phyloP scores from a whole-genome alignment of 768 basidiomycete genomes.

The Pleurotus cornucopiae region DNA sequence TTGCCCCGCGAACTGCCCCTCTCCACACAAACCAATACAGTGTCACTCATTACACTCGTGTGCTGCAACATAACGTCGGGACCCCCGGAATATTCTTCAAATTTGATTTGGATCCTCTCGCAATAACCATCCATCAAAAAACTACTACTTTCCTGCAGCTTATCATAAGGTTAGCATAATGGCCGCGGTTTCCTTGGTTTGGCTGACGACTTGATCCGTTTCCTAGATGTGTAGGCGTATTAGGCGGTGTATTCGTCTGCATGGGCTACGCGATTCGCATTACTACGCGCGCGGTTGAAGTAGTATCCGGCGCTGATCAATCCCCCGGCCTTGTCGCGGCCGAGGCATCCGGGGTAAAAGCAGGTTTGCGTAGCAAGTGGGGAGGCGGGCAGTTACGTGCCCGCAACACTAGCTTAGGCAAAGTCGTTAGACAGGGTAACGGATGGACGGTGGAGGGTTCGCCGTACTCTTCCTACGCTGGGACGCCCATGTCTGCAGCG shows the following conservation, averaged over 20 bases:
- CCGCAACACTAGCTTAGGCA: constrained; percentile 34
- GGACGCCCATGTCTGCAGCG: constrained; percentile 26
- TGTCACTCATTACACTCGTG: constrained; percentile 87
- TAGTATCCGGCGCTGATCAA: constrained; percentile 51
- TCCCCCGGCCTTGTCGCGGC: constrained; percentile 56
- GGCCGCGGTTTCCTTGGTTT: neutral
- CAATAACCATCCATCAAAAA: constrained; percentile 81
- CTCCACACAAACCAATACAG: constrained; percentile 85
- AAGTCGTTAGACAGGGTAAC: constrained; percentile 51
- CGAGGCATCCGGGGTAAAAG: constrained; percentile 54
- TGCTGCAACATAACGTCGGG: constrained; percentile 68
- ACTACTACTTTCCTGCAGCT: constrained; percentile 82
- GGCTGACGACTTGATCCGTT: neutral
- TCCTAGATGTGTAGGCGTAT: constrained; percentile 75
- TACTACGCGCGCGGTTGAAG: constrained; percentile 60
- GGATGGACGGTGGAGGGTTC: constrained; percentile 60
- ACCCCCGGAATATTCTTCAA: constrained; percentile 98
- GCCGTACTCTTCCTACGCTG: constrained; percentile 29
- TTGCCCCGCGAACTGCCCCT: constrained; percentile 63
- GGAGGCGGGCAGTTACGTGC: constrained; percentile 60
- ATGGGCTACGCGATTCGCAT: constrained; percentile 72
- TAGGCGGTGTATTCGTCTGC: constrained; percentile 89
- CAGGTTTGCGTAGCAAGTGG: constrained; percentile 62
- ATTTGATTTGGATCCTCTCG: constrained; percentile 91
- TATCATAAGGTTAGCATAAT: constrained; percentile 51